Percentiles rank a stretch among this genome's conserved stretches.
These are phyloP conservation scores for Santalum album DNA, from an alignment of 164 flowering plant genomes.

Conservation along the genomic window DNA sequence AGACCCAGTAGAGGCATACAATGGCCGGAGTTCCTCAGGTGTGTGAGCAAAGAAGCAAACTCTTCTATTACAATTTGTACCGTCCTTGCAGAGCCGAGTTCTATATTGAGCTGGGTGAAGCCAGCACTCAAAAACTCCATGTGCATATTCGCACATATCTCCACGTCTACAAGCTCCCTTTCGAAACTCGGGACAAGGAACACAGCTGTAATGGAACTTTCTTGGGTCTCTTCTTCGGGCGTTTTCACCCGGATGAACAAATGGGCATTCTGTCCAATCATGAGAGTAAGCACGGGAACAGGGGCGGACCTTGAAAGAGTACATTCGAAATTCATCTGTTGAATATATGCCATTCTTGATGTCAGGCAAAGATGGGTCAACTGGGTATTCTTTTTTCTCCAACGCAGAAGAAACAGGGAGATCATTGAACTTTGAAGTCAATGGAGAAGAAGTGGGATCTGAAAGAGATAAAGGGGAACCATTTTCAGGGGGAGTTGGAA, in stretches of 20 bases:
- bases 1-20: slow-evolving; percentile 87
- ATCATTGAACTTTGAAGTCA: slow-evolving; percentile 29
- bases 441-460: slow-evolving; percentile 38
- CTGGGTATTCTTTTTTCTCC: slow-evolving; percentile 80
- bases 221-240: slow-evolving; percentile 91
- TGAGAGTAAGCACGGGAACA: slow-evolving; percentile 96
- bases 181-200: slow-evolving; percentile 93
- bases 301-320: slow-evolving; percentile 81
- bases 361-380: slow-evolving; percentile 83
- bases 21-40: slow-evolving; percentile 71
- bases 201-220: slow-evolving; percentile 93
- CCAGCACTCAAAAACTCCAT: slow-evolving; percentile 98
- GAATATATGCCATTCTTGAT: slow-evolving; percentile 87
- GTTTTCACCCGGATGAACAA: slow-evolving; percentile 96
- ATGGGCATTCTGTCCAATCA: slow-evolving; percentile 98
- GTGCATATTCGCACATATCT: slow-evolving; percentile 93
- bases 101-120: slow-evolving; percentile 94
- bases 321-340: slow-evolving; percentile 93
- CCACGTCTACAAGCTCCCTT: slow-evolving; percentile 91
- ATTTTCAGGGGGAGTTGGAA: slow-evolving; percentile 50
- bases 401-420: slow-evolving; percentile 17
- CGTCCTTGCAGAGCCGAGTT: slow-evolving; percentile 91
- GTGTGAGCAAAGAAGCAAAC: slow-evolving; percentile 96
- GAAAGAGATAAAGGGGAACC: slow-evolving; percentile 50
- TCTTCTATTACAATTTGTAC: slow-evolving; percentile 56